Conservation (phyloP, 345 rosid species). For the Kandelia obovata region DNA sequence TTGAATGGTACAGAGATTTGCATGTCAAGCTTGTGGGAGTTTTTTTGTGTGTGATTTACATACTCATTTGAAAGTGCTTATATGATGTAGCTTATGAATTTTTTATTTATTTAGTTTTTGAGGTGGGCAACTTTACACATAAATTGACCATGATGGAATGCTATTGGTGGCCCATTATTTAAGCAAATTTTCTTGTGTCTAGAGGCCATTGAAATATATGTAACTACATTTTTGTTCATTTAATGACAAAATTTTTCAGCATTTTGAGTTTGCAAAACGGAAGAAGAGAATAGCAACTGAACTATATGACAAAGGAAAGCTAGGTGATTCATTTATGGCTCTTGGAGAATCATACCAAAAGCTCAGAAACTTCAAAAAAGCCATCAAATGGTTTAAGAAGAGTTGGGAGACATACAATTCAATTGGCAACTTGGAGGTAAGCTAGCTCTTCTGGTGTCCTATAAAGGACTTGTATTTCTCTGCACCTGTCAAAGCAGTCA, state of each 20-base stretch:
- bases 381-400: conserved; percentile 68
- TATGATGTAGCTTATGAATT: background rate
- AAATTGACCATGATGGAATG: background rate
- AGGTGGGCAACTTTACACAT: background rate
- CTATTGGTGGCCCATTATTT: background rate
- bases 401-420: conserved; percentile 64
- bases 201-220: conserved; percentile 7
- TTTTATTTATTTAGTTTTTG: background rate
- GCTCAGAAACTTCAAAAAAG: conserved; percentile 70
- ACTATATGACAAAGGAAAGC: conserved; percentile 82
- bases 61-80: background rate
- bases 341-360: conserved; percentile 85
- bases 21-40: background rate
- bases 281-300: conserved; percentile 67
- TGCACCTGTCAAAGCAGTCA: background rate
- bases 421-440: conserved; percentile 80
- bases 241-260: conserved; percentile 39
- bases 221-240: conserved; percentile 4
- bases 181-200: background rate
- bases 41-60: background rate
- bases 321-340: conserved; percentile 66
- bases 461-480: background rate
- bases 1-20: background rate
- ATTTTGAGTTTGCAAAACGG: conserved; percentile 68
- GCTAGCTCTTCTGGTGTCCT: conserved; percentile 24